Conservation (phyloP, 2,329 filamentous ascomycete species). For the Fusarium sp. region DNA sequence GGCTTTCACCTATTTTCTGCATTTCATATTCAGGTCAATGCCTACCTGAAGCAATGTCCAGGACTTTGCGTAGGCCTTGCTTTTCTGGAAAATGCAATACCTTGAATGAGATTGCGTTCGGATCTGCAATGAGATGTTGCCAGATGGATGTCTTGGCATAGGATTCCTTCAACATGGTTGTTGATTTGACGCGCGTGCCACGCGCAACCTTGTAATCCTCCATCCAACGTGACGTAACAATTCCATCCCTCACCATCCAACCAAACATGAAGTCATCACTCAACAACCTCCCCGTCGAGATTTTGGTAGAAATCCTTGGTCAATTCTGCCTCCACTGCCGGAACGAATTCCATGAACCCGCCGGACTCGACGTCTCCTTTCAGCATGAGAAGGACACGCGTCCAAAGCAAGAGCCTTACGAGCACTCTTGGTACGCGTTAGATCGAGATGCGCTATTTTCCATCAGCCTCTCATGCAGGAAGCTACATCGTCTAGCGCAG, state of each 20-base stretch:
- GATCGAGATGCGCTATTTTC: neutral
- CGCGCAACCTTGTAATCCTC: neutral
- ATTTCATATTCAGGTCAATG: too few relatives aligned
- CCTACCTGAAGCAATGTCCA: too few relatives aligned
- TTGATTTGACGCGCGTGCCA: neutral
- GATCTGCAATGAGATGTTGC: neutral
- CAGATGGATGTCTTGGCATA: neutral
- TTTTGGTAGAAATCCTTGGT: neutral
- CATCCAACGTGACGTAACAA: neutral
- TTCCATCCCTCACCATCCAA: neutral
- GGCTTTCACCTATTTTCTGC: too few relatives aligned
- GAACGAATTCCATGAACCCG: neutral
- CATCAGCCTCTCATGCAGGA: neutral
- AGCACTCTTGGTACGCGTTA: neutral
- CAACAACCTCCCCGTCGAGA: neutral
- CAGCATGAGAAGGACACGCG: too few relatives aligned
- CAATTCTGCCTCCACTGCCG: neutral
- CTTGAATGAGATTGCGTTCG: neutral
- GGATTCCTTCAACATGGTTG: neutral
- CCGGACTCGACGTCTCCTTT: neutral
- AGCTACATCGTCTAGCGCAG: neutral
- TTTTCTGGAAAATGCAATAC: too few relatives aligned
- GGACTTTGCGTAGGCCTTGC: too few relatives aligned
- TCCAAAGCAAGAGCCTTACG: neutral
- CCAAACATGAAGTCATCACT: neutral